A percentile compares a stretch with the other conserved stretches of the same genome.
phyloP scores from a whole-genome alignment of 2,329 filamentous ascomycete species.

The Albophoma yamanashiensis region DNA sequence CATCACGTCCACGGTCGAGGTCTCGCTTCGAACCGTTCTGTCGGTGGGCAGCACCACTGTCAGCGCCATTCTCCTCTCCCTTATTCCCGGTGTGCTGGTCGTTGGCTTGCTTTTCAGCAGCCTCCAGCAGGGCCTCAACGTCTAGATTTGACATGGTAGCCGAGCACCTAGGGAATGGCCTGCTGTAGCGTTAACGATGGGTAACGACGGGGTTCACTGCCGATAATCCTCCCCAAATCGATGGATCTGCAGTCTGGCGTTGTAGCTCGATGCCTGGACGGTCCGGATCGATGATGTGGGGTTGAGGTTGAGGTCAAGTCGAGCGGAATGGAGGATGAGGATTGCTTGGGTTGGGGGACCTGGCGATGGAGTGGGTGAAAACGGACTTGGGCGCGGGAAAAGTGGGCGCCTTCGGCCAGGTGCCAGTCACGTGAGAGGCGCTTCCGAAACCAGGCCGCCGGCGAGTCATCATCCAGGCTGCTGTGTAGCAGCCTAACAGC shows the following conservation, averaged over 20 bases:
- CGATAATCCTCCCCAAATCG: not conserved
- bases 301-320: not conserved
- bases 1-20: slow-evolving; percentile 43
- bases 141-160: slow-evolving; percentile 45
- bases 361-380: not conserved
- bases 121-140: slow-evolving; percentile 85
- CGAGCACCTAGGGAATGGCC: slow-evolving; percentile 9
- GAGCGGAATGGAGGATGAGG: not conserved
- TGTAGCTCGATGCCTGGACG: not conserved
- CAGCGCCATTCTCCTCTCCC: slow-evolving; percentile 31
- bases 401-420: not conserved
- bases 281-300: not conserved
- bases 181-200: slow-evolving; percentile 3
- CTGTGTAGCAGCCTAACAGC: not conserved
- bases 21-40: slow-evolving; percentile 41
- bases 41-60: not conserved
- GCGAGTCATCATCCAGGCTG: not conserved
- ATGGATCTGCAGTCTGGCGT: not conserved
- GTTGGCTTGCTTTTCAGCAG: slow-evolving; percentile 55
- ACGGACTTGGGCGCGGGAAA: not conserved
- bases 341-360: not conserved
- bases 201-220: not conserved
- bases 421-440: not conserved
- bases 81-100: slow-evolving; percentile 28
- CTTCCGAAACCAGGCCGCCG: not conserved